These are phyloP conservation scores for Xanthoconium purpureum DNA, from an alignment of 768 basidiomycete species.

Conservation along the genomic window DNA sequence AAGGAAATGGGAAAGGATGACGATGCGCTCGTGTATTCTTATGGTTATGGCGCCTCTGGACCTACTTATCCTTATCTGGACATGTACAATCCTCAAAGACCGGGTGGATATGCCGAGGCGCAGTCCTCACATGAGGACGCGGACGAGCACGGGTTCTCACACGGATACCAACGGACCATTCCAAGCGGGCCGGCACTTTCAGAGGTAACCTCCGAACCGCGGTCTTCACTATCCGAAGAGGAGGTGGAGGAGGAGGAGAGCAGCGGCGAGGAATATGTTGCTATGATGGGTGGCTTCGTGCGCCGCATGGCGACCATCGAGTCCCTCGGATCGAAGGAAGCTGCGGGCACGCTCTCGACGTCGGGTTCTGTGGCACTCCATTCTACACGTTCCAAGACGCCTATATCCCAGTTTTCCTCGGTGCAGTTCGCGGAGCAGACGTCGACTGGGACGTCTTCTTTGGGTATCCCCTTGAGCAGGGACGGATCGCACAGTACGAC, in stretches of 20 bases:
- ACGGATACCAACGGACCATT: neutral
- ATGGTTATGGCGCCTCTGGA: constrained; percentile 28
- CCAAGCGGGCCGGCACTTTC: neutral
- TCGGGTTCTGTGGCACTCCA: constrained; percentile 28
- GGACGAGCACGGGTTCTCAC: constrained; percentile 1
- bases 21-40: constrained; percentile 16
- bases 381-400: constrained; percentile 26
- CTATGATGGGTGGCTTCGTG: constrained; percentile 60
- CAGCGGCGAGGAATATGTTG: constrained; percentile 38
- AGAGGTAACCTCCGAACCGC: constrained; percentile 17
- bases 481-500: constrained; percentile 21
- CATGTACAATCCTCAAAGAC: constrained; percentile 25
- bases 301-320: constrained; percentile 82
- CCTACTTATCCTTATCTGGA: constrained; percentile 33
- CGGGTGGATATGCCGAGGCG: neutral
- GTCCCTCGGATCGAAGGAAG: constrained; percentile 67
- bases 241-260: constrained; percentile 7
- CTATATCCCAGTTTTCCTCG: constrained; percentile 27
- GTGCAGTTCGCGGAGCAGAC: constrained; percentile 16
- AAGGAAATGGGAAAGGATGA: constrained; percentile 1
- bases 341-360: constrained; percentile 26
- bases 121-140: constrained; percentile 3
- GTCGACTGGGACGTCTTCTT: constrained; percentile 1
- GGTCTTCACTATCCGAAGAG: constrained; percentile 9
- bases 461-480: neutral